Percentiles rank a stretch among this genome's conserved stretches.
phyloP scores from a whole-genome alignment of 768 basidiomycete genomes.

The Rhizopogon vesiculosus region DNA sequence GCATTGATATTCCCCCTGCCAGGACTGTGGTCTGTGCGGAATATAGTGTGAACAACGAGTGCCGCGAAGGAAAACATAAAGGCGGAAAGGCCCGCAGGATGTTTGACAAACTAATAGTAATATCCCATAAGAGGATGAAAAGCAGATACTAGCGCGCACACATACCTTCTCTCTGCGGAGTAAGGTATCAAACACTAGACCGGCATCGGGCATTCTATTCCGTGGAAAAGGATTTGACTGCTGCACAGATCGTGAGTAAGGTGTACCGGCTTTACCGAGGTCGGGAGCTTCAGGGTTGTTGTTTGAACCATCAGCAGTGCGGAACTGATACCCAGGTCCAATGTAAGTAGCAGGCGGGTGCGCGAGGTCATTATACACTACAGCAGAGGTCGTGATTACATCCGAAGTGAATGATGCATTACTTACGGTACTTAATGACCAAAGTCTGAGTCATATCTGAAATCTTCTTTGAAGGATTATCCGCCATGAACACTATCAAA shows the following conservation, averaged over 20 bases:
- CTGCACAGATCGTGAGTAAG: slow-evolving; percentile 83
- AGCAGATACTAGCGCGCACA: not conserved
- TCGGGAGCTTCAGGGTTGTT: slow-evolving; percentile 71
- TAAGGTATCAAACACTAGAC: slow-evolving; percentile 76
- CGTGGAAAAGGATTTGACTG: slow-evolving; percentile 58
- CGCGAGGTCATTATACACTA: slow-evolving; percentile 78
- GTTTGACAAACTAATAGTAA: slow-evolving; percentile 54
- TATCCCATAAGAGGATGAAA: slow-evolving; percentile 1
- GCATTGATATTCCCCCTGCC: slow-evolving; percentile 58
- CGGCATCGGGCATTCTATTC: slow-evolving; percentile 73
- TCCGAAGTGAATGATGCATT: not conserved
- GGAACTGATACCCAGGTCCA: slow-evolving; percentile 58
- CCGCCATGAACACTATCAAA: slow-evolving; percentile 56
- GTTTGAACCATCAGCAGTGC: slow-evolving; percentile 69
- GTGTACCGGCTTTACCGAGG: slow-evolving; percentile 72
- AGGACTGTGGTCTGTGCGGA: slow-evolving; percentile 72
- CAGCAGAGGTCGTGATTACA: not conserved
- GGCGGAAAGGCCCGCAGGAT: slow-evolving; percentile 76
- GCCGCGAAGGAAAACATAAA: slow-evolving; percentile 82
- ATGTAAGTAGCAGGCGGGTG: slow-evolving; percentile 75
- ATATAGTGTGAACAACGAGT: slow-evolving; percentile 81
- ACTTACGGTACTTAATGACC: slow-evolving; percentile 53
- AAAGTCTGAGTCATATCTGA: slow-evolving; percentile 35
- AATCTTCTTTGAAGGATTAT: slow-evolving; percentile 44
- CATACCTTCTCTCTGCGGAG: slow-evolving; percentile 66